Percentiles rank a stretch among this genome's conserved stretches.
Conservation (phyloP, 257 asterid species). For the Solanum etuberosum region DNA sequence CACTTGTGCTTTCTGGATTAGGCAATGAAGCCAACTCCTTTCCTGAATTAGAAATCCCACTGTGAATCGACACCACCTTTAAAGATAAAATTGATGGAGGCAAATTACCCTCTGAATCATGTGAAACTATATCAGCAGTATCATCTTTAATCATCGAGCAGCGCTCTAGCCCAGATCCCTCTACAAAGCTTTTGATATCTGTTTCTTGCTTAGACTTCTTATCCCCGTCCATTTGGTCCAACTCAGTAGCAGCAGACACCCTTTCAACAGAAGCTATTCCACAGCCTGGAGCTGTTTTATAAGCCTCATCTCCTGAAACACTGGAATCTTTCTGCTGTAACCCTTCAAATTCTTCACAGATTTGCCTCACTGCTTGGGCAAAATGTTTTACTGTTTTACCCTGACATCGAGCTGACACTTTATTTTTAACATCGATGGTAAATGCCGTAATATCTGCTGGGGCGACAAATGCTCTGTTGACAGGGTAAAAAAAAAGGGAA, state of each 20-base stretch:
- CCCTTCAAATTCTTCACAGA: conserved; percentile 63
- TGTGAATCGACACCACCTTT: conserved; percentile 20
- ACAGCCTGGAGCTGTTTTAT: conserved; percentile 26
- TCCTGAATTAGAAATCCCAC: conserved; percentile 7
- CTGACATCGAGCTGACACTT: conserved; percentile 55
- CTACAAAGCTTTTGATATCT: conserved; percentile 28
- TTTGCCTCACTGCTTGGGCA: conserved; percentile 72
- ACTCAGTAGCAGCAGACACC: conserved; percentile 28
- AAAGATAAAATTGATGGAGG: conserved; percentile 20
- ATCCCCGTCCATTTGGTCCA: conserved; percentile 15
- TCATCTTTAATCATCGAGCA: conserved; percentile 37
- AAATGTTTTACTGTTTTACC: conserved; percentile 54
- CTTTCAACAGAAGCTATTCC: conserved; percentile 23
- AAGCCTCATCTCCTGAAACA: conserved; percentile 30
- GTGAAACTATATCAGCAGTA: conserved; percentile 15
- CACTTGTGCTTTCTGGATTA: conserved; percentile 22
- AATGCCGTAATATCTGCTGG: conserved; percentile 76
- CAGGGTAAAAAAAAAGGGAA: conserved; percentile 9
- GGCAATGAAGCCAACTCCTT: conserved; percentile 23
- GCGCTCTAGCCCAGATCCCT: conserved; percentile 29
- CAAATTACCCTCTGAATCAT: conserved; percentile 14
- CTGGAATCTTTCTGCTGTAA: conserved; percentile 37
- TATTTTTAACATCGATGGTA: conserved; percentile 54
- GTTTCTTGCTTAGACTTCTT: conserved; percentile 12
- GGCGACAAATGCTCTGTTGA: conserved; percentile 81